Base-by-base conservation (phyloP, 768 basidiomycete genomes). In the Podaxis sp. region DNA sequence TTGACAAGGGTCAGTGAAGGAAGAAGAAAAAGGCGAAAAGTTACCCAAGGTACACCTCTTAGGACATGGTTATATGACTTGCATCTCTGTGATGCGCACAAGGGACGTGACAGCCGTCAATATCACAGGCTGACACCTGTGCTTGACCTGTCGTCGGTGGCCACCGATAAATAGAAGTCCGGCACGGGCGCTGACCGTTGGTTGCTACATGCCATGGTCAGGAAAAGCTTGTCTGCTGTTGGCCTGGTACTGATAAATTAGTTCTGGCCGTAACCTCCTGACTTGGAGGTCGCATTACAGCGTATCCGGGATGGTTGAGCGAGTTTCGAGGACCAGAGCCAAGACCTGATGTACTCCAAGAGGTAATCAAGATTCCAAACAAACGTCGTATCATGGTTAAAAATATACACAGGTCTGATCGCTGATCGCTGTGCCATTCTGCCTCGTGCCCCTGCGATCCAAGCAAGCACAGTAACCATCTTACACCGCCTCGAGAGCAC, bases 1-100 rank as follows among this genome's bases (percentile, higher is more conserved):
- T 64, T 58, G 70, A 56, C 66, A n/a, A 64, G 38, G 54, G 54
- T 60, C 58, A 58, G 58, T 3, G 55, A 62, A 59, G 24, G 46
- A 55, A 38, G 48, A 51, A 56, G 58, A 50, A 44, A 4, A 63
- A 64, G 58, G 46, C 37, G 71, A 54, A 70, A 76, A 74, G 75
- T 68, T 72, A 63, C 56, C 37, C 37, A 10, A 53, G 15, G 28
- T 33, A n/a, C 22, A 6, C 40, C 40, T 22, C 26, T 44, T 28
- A 7, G n/a, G 11, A 4, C 52, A 33, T 33, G n/a, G 51, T 30
- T 61, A 46, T 54, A 61, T 60, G 58, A 60, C 33, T 38, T 50
- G 24, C 57, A 58, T 33, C 12, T 51, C 13, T 59, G 15, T 17
- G 24, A 24, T 52, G 33, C 46, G 20, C n/a, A 50, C 6, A 33